Evolutionary conservation across 2,329 filamentous ascomycete genomes (phyloP), one percentile per base, ranked within the genome.

Genomic region (Aspergillus hiratsukae): DNA sequence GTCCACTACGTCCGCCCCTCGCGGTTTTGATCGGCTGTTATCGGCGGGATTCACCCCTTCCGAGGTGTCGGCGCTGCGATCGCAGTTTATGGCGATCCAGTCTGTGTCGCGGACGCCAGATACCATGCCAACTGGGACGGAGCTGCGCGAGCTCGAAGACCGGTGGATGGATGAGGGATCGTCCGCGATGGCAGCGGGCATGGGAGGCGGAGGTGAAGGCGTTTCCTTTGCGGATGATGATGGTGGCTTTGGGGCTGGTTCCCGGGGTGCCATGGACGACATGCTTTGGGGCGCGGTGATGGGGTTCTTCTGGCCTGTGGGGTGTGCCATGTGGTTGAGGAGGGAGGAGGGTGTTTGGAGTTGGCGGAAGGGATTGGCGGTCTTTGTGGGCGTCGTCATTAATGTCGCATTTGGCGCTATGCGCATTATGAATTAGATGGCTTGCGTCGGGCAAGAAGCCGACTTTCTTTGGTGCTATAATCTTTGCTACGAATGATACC

Each of bases 261-360:
- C 68, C 51, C 61, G 64, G 49, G 86, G 83, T 0, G 82, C 89
- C 10, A 77, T 96, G 48, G 93, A 97, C 68, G 87, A 95, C 67
- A 84, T 97, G 78, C 80, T 97, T 57, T 89, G 87, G 75, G 94
- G 92, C 4, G 90, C 94, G 72, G 78, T 95, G 57, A 89, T 94
- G 66, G 94, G 94, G 0, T 99, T 97, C 78, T 89, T 99, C 72
- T 97, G 93, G 85, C 94, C 94, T 3, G 74, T 97, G 9, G 93
- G 90, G 0, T 91, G 90, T 66, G 78, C 93, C 55, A 86, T 88
- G 52, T 97, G 92, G 91, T 78, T 95, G 51, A 82, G 93, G 62
- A 81, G 92, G 58, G 90, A 96, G 72, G 89, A 94, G 56, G 91
- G 90, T 0, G 86, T 97, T 58, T 96, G 91, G 85, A 89, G 87